A percentile compares a stretch with the other conserved stretches of the same genome.
Evolutionary conservation across 2,329 filamentous ascomycete genomes (phyloP).

Genomic region (Xylariomycetidae sp.): DNA sequence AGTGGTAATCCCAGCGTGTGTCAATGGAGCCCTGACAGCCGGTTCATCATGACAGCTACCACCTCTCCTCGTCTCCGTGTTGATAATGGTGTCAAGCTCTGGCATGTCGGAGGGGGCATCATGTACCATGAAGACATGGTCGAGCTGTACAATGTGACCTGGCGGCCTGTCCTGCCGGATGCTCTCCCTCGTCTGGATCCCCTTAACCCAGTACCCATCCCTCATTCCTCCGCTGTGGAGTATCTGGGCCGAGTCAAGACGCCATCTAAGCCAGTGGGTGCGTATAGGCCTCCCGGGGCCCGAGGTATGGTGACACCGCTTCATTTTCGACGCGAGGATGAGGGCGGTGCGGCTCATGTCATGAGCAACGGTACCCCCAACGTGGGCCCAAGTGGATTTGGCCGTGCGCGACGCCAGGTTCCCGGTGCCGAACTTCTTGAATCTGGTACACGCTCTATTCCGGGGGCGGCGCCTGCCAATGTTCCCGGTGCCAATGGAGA

Average conservation of each 20-base stretch:
- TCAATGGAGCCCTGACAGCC: conserved; percentile 95
- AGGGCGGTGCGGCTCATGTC: conserved; percentile 85
- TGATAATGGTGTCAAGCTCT: conserved; percentile 93
- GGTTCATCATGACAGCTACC: conserved; percentile 94
- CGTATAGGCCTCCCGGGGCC: conserved; percentile 91
- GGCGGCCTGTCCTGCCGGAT: conserved; percentile 70
- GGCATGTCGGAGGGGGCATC: conserved; percentile 81
- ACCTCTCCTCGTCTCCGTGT: conserved; percentile 92
- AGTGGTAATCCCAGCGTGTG: conserved; percentile 94
- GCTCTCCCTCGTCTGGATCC: conserved; percentile 63
- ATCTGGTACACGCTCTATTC: conserved; percentile 56
- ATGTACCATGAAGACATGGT: conserved; percentile 96
- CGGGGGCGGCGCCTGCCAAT: conserved; percentile 65
- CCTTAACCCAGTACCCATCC: conserved; percentile 66
- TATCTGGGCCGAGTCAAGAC: conserved; percentile 88
- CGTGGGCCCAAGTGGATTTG: conserved; percentile 76
- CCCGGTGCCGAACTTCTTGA: conserved; percentile 72
- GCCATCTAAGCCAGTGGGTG: conserved; percentile 93
- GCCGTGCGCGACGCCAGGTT: conserved; percentile 67
- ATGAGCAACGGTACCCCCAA: conserved; percentile 72
- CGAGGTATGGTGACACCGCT: conserved; percentile 84
- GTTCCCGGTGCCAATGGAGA: conserved; percentile 59
- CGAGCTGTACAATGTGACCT: conserved; percentile 86
- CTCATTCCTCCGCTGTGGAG: conserved; percentile 76
- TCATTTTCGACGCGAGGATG: conserved; percentile 95